Evolutionary conservation across 192 early-diverging fungal species (phyloP).

Genomic region (Thamnidium elegans): DNA sequence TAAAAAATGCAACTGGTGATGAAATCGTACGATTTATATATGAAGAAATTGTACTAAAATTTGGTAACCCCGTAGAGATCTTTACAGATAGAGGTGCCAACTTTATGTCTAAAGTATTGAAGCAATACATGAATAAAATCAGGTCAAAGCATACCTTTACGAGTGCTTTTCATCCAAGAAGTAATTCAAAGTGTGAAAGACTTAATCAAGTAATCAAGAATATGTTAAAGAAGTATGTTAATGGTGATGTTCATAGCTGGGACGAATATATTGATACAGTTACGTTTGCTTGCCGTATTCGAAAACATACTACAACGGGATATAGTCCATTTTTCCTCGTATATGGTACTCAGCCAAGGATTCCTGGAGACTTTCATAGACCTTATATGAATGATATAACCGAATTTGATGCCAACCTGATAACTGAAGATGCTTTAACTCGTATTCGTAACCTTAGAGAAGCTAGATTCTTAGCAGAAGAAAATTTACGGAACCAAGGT

Average conservation of each 20-base stretch:
- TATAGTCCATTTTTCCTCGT: slow-evolving; percentile 12
- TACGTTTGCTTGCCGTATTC: slow-evolving; percentile 8
- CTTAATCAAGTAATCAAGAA: slow-evolving; percentile 13
- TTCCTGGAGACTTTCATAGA: not conserved
- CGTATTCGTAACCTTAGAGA: not conserved
- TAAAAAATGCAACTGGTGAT: slow-evolving; percentile 11
- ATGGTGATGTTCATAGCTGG: slow-evolving; percentile 6
- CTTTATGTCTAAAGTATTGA: slow-evolving; percentile 20
- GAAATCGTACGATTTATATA: slow-evolving; percentile 27
- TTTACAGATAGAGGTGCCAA: slow-evolving; percentile 19
- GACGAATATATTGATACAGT: slow-evolving; percentile 15
- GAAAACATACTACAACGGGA: not conserved
- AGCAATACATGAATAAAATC: slow-evolving; percentile 4
- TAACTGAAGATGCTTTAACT: not conserved
- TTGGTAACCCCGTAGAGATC: slow-evolving; percentile 8
- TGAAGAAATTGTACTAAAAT: slow-evolving; percentile 25
- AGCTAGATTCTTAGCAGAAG: not conserved
- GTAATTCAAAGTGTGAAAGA: slow-evolving; percentile 24
- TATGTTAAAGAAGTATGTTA: slow-evolving; percentile 11
- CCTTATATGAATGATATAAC: not conserved
- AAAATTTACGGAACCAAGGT: not conserved
- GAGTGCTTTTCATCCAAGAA: slow-evolving; percentile 17
- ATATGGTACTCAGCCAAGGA: slow-evolving; percentile 1
- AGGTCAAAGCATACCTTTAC: slow-evolving; percentile 19
- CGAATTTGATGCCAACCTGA: not conserved